phyloP scores from a whole-genome alignment of 202 grass and related monocot genomes.

The Saccharum hybrid region DNA sequence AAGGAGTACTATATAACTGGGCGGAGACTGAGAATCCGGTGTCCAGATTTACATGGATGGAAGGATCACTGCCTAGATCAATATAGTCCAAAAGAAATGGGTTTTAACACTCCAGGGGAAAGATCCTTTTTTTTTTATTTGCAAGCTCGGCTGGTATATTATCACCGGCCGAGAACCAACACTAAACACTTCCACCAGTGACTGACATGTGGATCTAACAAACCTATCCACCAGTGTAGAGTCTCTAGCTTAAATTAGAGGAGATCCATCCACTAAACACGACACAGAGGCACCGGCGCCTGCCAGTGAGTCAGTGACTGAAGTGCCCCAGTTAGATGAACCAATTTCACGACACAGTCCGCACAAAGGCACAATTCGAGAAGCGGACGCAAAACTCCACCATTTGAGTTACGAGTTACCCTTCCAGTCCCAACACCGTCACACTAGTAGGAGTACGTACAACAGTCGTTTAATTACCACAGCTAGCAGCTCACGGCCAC shows the following conservation, averaged over 20 bases:
- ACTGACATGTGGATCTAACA: too few relatives aligned
- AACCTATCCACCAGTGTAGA: background rate
- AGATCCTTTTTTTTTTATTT: background rate
- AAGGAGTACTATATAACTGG: too few relatives aligned
- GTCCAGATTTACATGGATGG: too few relatives aligned
- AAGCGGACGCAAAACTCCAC: background rate
- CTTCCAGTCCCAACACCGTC: background rate
- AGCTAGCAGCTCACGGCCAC: constrained; percentile 18
- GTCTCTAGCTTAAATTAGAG: too few relatives aligned
- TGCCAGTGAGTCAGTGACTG: too few relatives aligned
- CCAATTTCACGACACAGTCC: background rate
- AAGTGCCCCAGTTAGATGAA: too few relatives aligned
- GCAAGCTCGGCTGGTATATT: background rate
- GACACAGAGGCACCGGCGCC: too few relatives aligned
- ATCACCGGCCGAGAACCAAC: too few relatives aligned
- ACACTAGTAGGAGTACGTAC: background rate
- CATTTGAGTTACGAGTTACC: constrained; percentile 24
- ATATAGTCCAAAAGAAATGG: too few relatives aligned
- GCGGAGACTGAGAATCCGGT: too few relatives aligned
- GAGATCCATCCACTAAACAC: too few relatives aligned
- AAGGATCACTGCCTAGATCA: background rate
- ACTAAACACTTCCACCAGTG: too few relatives aligned
- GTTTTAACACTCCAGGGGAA: background rate
- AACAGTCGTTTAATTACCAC: constrained; percentile 23
- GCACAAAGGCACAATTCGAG: background rate